Percentiles rank a stretch among this genome's conserved stretches.
Conservation (phyloP, 225 moss, liverwort and hornwort genomes). For the Marchantia polymorpha region DNA sequence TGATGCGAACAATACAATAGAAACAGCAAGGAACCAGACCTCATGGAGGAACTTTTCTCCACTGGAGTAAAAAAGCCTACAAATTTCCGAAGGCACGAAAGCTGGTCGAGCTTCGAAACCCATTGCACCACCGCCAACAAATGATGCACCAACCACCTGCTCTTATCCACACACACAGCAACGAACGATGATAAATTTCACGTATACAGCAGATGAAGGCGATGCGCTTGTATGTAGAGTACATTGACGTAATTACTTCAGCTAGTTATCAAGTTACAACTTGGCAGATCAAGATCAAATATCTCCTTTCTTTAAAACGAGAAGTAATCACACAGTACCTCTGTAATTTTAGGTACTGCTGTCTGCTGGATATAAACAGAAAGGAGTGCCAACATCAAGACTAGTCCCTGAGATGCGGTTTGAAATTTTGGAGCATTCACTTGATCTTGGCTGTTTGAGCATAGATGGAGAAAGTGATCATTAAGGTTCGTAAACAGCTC, state of each 20-base stretch:
- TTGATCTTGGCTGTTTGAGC: conserved; percentile 59
- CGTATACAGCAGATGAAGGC: background rate
- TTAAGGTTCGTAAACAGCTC: conserved; percentile 86
- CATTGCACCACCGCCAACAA: conserved; percentile 96
- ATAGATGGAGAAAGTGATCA: conserved; percentile 76
- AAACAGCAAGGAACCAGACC: conserved; percentile 36
- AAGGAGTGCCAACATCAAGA: conserved; percentile 87
- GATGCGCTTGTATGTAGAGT: too few relatives aligned
- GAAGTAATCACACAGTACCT: conserved; percentile 46
- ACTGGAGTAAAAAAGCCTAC: conserved; percentile 76
- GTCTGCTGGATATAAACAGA: conserved; percentile 93
- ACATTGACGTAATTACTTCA: too few relatives aligned
- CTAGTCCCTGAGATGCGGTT: conserved; percentile 68
- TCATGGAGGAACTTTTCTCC: conserved; percentile 89
- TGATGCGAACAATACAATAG: background rate
- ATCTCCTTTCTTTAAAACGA: background rate
- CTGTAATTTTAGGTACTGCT: conserved; percentile 94
- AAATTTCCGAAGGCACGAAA: conserved; percentile 93
- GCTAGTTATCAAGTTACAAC: too few relatives aligned
- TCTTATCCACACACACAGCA: conserved; percentile 1
- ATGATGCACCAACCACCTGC: conserved; percentile 85
- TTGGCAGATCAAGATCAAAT: background rate
- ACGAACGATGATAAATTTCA: background rate
- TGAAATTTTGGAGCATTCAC: conserved; percentile 43
- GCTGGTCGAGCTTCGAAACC: conserved; percentile 92